Base-by-base conservation (phyloP, 768 basidiomycete species). In the Lentinula guzmanii region DNA sequence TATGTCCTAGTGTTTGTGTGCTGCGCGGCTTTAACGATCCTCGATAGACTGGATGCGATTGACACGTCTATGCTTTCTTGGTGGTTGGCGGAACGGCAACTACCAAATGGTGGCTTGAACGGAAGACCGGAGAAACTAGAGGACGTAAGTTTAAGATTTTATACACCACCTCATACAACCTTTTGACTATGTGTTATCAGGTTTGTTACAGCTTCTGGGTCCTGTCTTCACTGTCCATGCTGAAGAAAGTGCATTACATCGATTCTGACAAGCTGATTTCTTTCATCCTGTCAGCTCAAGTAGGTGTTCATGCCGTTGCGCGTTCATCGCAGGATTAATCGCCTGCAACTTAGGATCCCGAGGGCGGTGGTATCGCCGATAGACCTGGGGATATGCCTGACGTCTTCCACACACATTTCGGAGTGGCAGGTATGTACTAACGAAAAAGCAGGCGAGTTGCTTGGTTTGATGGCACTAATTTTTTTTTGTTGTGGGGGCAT, bases 121-220 rank as follows among this genome's bases (percentile, higher is more conserved):
- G 97, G 96, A 0, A 81, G 97, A n/a, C 97, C 97, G 9, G 93
- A 99, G 71, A 99, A 99, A 75, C 77, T 98, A 37, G 93, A 95
- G 75, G 96, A 98, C 70, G 97, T 96, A 66, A 66, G 87, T 79
- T 54, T 15, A 45, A 52, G 48, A 58, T 41, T 5, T 18, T 58
- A 58, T 33, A 45, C 42, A 3, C 10, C 35, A 37, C 21, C 10
- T 21, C 34, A 35, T 5, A 31, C n/a, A 13, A 34, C 6, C 8
- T 46, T 28, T 4, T 13, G 7, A 33, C n/a, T 63, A 45, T 37
- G 10, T 41, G 48, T 21, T 18, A n/a, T 5, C 63, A 96, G 94
- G 93, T 98, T 16, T 99, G 97, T 76, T 99, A 99, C 73, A 93
- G 91, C 67, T 94, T 93, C 75, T 99, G 95, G 95, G 93, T 95